Conservation (phyloP, 495 filamentous ascomycete species). For the Emericellopsis terricola region DNA sequence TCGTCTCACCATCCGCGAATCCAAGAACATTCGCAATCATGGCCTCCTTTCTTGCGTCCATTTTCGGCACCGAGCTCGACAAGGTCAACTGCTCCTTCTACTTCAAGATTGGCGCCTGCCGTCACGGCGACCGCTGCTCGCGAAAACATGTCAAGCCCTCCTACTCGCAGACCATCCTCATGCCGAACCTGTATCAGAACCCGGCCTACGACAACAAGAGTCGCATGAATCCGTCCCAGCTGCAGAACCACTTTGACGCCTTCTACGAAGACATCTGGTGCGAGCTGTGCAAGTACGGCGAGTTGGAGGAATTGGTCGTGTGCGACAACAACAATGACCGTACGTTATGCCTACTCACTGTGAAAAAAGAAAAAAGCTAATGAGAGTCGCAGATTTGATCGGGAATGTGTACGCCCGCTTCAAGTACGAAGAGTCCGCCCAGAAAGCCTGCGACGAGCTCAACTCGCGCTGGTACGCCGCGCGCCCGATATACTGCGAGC, state of each 20-base stretch:
- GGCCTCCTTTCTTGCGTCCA: conserved; percentile 97
- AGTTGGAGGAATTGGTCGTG: conserved; percentile 76
- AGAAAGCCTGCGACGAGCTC: conserved; percentile 80
- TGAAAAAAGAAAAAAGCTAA: not conserved
- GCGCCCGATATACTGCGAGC: conserved; percentile 86
- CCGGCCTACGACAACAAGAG: conserved; percentile 92
- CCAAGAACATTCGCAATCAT: too few species aligned
- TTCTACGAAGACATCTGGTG: conserved; percentile 99
- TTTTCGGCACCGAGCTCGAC: conserved; percentile 99
- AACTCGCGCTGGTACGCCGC: conserved; percentile 96
- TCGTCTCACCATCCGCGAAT: not conserved
- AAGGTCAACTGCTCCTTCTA: conserved; percentile 45
- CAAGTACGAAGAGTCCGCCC: conserved; percentile 97
- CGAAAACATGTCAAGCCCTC: conserved; percentile 98
- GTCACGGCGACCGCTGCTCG: conserved; percentile 93
- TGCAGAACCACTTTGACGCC: conserved; percentile 97
- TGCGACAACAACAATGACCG: conserved; percentile 96
- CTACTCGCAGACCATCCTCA: conserved; percentile 91
- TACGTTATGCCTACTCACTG: conserved; percentile 21
- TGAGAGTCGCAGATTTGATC: conserved; percentile 50
- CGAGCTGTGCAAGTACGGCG: conserved; percentile 92
- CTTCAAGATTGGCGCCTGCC: conserved; percentile 84
- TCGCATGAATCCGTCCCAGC: conserved; percentile 85
- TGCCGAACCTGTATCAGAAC: conserved; percentile 98
- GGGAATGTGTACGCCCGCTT: conserved; percentile 99